Conservation (phyloP, 2,329 filamentous ascomycete species). For the Tothia fuscella region DNA sequence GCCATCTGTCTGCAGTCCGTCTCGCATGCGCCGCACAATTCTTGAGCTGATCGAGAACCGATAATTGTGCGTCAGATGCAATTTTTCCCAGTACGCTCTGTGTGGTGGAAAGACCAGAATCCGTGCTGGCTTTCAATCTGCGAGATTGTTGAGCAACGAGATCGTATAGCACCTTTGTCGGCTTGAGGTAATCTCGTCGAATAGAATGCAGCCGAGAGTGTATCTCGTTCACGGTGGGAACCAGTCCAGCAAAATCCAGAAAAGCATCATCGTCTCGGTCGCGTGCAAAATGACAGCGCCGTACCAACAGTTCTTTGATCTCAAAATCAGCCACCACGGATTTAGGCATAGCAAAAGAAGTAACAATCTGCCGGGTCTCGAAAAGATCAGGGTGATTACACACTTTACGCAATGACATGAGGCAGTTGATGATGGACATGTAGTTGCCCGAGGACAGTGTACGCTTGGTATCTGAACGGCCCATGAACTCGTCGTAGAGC, state of each 20-base stretch:
- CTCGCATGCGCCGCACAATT: slow-evolving; percentile 6
- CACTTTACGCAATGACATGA: slow-evolving; percentile 95
- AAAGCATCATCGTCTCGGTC: slow-evolving; percentile 54
- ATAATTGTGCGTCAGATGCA: background rate
- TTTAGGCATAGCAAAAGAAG: slow-evolving; percentile 81
- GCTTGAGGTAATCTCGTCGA: slow-evolving; percentile 38
- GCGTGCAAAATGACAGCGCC: slow-evolving; percentile 47
- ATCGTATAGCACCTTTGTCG: slow-evolving; percentile 56
- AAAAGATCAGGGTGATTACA: slow-evolving; percentile 98
- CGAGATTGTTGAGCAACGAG: slow-evolving; percentile 59
- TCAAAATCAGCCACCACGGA: slow-evolving; percentile 67
- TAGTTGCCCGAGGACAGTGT: slow-evolving; percentile 90
- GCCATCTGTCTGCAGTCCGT: slow-evolving; percentile 46
- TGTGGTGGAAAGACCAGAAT: slow-evolving; percentile 31
- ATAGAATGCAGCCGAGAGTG: slow-evolving; percentile 40
- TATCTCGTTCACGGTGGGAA: slow-evolving; percentile 57
- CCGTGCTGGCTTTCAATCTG: slow-evolving; percentile 30
- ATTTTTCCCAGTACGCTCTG: background rate
- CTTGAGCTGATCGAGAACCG: slow-evolving; percentile 4
- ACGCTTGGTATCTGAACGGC: slow-evolving; percentile 74
- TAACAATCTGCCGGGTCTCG: slow-evolving; percentile 90
- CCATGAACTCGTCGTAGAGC: slow-evolving; percentile 92
- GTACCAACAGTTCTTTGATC: slow-evolving; percentile 57
- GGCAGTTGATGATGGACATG: slow-evolving; percentile 92
- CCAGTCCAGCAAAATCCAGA: slow-evolving; percentile 66